These are phyloP conservation scores for Pyrenochaeta sp. DNA, from an alignment of 2,329 filamentous ascomycete species.

Conservation along the genomic window DNA sequence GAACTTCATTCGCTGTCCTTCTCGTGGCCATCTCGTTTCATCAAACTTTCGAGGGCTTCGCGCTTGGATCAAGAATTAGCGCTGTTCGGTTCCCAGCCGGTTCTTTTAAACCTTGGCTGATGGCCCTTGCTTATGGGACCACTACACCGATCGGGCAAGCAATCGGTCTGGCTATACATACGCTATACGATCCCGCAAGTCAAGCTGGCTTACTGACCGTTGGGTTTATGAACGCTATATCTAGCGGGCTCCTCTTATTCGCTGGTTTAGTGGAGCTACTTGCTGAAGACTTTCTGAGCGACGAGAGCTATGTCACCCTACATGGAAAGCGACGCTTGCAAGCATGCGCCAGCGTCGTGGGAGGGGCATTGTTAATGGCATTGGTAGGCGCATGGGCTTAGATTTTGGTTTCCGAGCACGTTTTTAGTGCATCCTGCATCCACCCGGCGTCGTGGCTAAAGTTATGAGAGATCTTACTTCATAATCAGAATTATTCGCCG, in stretches of 20 bases:
- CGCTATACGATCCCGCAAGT: conserved; percentile 59
- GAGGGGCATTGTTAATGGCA: conserved; percentile 69
- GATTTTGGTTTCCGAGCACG: conserved; percentile 4
- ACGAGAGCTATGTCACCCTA: conserved; percentile 68
- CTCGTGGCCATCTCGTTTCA: conserved; percentile 76
- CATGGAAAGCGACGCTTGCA: conserved; percentile 66
- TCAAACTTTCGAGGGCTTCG: conserved; percentile 74
- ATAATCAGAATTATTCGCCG: too few species aligned
- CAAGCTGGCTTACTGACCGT: conserved; percentile 60
- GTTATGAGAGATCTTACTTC: too few species aligned
- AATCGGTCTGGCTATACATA: conserved; percentile 59
- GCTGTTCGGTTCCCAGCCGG: conserved; percentile 73
- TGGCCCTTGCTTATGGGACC: conserved; percentile 70
- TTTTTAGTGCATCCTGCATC: conserved; percentile 8
- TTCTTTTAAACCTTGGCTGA: conserved; percentile 78
- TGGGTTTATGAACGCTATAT: conserved; percentile 61
- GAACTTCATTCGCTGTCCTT: conserved; percentile 70
- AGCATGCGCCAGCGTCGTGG: conserved; percentile 68
- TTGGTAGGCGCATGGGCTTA: conserved; percentile 72
- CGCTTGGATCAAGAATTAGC: conserved; percentile 75
- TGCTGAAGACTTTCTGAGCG: conserved; percentile 65
- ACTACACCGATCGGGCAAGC: conserved; percentile 62
- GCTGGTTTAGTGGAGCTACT: conserved; percentile 60
- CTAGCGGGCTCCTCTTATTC: conserved; percentile 58
- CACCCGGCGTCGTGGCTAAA: too few species aligned